Evolutionary conservation across 768 basidiomycete genomes (phyloP), one percentile per base, ranked within the genome.

Genomic region (Hortiboletus flavorubellus): DNA sequence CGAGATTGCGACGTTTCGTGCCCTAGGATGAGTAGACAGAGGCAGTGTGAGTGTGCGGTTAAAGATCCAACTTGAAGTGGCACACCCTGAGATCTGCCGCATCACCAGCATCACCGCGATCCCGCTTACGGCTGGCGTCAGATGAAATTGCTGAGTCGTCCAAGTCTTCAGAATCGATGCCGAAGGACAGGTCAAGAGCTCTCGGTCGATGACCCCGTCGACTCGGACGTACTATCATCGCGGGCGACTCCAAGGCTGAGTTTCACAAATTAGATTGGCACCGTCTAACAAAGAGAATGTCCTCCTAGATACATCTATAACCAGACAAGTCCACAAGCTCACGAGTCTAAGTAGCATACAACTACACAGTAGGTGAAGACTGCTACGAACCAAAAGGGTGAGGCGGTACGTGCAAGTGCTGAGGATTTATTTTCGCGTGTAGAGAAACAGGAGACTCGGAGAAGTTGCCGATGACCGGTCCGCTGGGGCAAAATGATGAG

Each of bases 151-250:
- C 50, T 5, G 68, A 69, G 10, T 72, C 69, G 30, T 62, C 46
- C 41, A 59, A 43, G 4, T 65, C 62, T 51, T 81, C 79, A 12
- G 71, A 62, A 49, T 81, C 79, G 11, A 71, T 75, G 1, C 76
- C 76, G 55, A 81, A 86, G 10, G 80, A 78, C 11, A 84, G 72
- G 12, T 83, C 80, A 41, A 77, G 80, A 3, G 86, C 85, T 5
- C 71, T 78, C 0, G 80, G 81, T 38, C 81, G 80, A 29, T 68
- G 64, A 26, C 72, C 59, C 26, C 65, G 65, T 33, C 64, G 56
- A 59, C 55, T 59, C 15, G 63, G 64, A 43, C 42, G 58, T 15
- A 1, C 10, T 10, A 34, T 45, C 42, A 44, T 34, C 41, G 35
- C 54, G 16, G 38, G 9, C 15, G 15, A n/a, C 31, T 3, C 16